phyloP scores from a whole-genome alignment of 202 grass and related monocot genomes.

The Schoenoplectus triqueter region DNA sequence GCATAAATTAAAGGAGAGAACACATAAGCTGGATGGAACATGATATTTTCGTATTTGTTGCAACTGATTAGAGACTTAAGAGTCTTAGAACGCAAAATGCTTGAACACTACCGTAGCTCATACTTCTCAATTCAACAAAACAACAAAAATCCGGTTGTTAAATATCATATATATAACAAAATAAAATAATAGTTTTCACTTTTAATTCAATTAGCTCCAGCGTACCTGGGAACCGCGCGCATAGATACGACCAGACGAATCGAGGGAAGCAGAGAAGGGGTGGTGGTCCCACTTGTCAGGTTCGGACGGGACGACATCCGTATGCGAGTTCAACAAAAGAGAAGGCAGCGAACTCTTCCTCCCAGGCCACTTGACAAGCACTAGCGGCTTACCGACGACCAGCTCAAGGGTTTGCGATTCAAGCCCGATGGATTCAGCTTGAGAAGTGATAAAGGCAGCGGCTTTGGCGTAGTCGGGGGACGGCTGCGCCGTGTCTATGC shows the following conservation, averaged over 20 bases:
- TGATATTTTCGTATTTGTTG: constrained; percentile 4
- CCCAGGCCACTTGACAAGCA: constrained; percentile 84
- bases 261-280: constrained; percentile 84
- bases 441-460: constrained; percentile 54
- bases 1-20: not conserved
- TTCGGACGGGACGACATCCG: constrained; percentile 89
- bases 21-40: not conserved
- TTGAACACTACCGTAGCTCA: not conserved
- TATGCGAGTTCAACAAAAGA: constrained; percentile 89
- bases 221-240: constrained; percentile 81
- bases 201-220: not conserved
- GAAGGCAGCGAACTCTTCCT: constrained; percentile 58
- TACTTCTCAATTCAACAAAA: constrained; percentile 1
- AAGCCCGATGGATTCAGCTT: constrained; percentile 57
- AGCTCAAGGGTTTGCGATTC: constrained; percentile 71
- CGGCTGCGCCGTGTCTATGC: constrained; percentile 86
- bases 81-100: not conserved
- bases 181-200: constrained; percentile 6
- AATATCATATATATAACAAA: not conserved
- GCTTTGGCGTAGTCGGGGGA: constrained; percentile 72
- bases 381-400: constrained; percentile 63
- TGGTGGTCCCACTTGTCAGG: constrained; percentile 79
- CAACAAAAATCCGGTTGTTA: not conserved
- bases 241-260: constrained; percentile 65
- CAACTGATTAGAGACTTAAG: not conserved